Percentiles rank a stretch among this genome's conserved stretches.
phyloP scores from a whole-genome alignment of 805 yeast genomes.

The Yarrowia keelungensis region DNA sequence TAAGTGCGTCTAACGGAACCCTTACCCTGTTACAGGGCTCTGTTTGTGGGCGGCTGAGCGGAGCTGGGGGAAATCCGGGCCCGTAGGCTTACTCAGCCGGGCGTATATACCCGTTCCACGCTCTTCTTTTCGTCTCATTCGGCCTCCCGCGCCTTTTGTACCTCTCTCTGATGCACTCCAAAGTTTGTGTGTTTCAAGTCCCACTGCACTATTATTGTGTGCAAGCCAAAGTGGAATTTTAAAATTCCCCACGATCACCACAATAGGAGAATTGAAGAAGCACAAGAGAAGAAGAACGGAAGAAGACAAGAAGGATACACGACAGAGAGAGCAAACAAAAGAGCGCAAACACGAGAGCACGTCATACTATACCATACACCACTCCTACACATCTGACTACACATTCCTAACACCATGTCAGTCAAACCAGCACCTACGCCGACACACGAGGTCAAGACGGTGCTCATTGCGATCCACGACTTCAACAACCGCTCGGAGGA shows the following conservation, averaged over 20 bases:
- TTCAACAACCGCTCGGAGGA: constrained; percentile 88
- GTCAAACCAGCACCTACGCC: constrained; percentile 36
- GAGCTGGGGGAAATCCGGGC: no score
- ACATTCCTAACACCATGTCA: constrained; percentile 3
- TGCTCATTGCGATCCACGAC: constrained; percentile 73
- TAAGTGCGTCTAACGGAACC: constrained; percentile 3
- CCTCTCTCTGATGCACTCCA: background rate
- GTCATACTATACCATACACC: background rate
- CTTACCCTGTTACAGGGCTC: constrained; percentile 10
- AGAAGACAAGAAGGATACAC: background rate
- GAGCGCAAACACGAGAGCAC: background rate
- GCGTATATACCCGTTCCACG: no score
- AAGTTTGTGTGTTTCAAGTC: constrained; percentile 20
- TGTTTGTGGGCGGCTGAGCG: no score
- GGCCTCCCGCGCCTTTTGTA: no score
- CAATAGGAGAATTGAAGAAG: background rate
- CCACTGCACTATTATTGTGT: background rate
- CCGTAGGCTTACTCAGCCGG: no score
- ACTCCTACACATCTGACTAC: background rate
- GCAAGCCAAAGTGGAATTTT: constrained; percentile 33
- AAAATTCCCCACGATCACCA: constrained; percentile 37
- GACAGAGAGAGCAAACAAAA: background rate
- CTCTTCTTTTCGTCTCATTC: no score
- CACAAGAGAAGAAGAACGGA: background rate
- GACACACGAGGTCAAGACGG: constrained; percentile 36